Base-by-base conservation (phyloP, 1,284 basidiomycete genomes). In the Puccinia hordei region DNA sequence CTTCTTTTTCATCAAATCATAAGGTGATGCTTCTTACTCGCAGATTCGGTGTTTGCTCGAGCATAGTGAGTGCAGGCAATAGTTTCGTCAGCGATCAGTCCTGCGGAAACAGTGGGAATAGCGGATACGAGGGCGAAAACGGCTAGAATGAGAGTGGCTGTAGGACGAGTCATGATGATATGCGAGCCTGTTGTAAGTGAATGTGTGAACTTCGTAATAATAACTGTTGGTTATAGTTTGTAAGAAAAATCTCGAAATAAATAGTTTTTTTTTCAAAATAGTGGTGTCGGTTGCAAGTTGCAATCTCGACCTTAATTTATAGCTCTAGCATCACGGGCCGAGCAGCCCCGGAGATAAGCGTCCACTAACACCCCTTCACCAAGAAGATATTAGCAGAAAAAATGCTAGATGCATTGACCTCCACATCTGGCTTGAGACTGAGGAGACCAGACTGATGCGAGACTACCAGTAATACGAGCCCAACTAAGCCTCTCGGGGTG, bases 11-110 rank as follows among this genome's bases (percentile, higher is more conserved):
- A n/a, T n/a, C n/a, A n/a, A n/a, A 1, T 4, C 53, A 9, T 5
- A 69, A 19, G 19, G 9, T 66, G 10, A 27, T 38, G 1, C 24
- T 10, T 6, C 68, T 71, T 24, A 71, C 68, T 71, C 9, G 68
- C 68, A 55, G 68, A 71, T 9, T 41, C 24, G 41, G 68, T 53
- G 33, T 71, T 71, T 22, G 68, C 68, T 53, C 53, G 68, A 15
- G 68, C 33, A 35, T 71, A 71, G 19, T 71, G 68, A 19, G 68
- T 71, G 68, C 68, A 71, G 68, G 30, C 33, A 17, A 53, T n/a
- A 6, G 68, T 71, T 24, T 71, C 68, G 46, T 44, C 68, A 17
- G 1, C 49, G 49, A 53, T 22, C 6, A 55, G 1, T 15, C 49
- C 49, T 8, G 22, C 33, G 30, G 49, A 33, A 27, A 71, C 6